Conservation (phyloP, 352 stramenopile genomes). For the Lagenidium sp. region DNA sequence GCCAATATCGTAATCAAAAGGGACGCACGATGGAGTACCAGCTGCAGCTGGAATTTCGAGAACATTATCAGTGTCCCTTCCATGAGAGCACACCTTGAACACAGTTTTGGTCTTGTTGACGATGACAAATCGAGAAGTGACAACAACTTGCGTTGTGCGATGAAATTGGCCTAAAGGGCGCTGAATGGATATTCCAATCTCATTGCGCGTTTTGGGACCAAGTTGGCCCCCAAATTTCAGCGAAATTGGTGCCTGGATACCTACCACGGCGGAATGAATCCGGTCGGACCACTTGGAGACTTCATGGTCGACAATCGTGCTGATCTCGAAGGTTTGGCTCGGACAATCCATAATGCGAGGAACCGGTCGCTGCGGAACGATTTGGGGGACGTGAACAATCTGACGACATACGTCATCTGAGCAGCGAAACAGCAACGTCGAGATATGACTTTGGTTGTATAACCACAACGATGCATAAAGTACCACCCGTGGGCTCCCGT, state of each 20-base stretch:
- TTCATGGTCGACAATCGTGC: conserved; percentile 78
- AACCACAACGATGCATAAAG: conserved; percentile 82
- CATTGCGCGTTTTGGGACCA: conserved; percentile 53
- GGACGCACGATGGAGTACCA: conserved; percentile 9
- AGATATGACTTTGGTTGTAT: conserved; percentile 87
- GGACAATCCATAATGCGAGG: conserved; percentile 81
- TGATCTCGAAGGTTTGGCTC: conserved; percentile 77
- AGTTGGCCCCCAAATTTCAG: conserved; percentile 70
- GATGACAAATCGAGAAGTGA: conserved; percentile 81
- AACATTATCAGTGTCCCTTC: conserved; percentile 45
- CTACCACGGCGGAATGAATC: conserved; percentile 79
- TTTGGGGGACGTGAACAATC: conserved; percentile 44
- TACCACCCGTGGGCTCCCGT: conserved; percentile 76
- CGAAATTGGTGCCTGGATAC: conserved; percentile 72
- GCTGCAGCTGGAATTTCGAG: conserved; percentile 36
- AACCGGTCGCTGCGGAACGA: conserved; percentile 56
- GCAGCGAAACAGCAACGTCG: conserved; percentile 67
- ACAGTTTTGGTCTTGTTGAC: conserved; percentile 73
- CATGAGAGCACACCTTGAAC: conserved; percentile 74
- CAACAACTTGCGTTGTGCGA: conserved; percentile 76
- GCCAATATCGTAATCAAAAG: conserved; percentile 66
- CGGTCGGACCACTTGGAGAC: conserved; percentile 80
- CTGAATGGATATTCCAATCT: conserved; percentile 83
- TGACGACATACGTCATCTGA: conserved; percentile 37
- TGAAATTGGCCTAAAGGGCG: conserved; percentile 81